A percentile compares a stretch with the other conserved stretches of the same genome.
Evolutionary conservation across 1,284 basidiomycete genomes (phyloP).

Genomic region (Tetrapyrgos nigripes): DNA sequence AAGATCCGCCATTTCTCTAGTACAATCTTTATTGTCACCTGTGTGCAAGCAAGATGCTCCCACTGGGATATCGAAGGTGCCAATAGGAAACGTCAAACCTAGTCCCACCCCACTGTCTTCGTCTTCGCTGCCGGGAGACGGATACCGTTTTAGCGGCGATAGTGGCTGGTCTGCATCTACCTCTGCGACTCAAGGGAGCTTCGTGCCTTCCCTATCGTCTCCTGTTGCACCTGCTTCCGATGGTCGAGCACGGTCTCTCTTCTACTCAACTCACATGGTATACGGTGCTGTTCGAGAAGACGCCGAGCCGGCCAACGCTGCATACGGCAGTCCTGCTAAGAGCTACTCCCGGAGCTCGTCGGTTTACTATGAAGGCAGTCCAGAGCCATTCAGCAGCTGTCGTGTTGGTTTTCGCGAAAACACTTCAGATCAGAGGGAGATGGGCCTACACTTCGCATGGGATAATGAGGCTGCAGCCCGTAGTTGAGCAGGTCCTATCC

Average conservation of each 20-base stretch:
- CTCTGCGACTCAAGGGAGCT: not conserved
- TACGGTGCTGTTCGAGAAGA: no score
- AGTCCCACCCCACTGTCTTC: conserved; percentile 63
- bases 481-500: no score
- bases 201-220: no score
- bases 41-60: conserved; percentile 31
- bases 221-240: no score
- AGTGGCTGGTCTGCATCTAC: not conserved
- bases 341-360: not conserved
- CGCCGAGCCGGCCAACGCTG: no score
- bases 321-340: conserved; percentile 2
- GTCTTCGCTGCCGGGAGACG: conserved; percentile 33
- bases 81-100: conserved; percentile 63
- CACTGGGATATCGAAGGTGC: conserved; percentile 38
- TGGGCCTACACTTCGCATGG: no score
- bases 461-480: no score
- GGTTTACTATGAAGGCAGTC: not conserved
- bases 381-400: not conserved
- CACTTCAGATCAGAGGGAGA: no score
- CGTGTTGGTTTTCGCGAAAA: not conserved
- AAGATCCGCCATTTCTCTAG: conserved; percentile 36
- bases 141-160: not conserved
- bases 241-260: no score
- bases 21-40: conserved; percentile 51
- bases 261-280: no score